Percentiles rank a stretch among this genome's conserved stretches.
These are phyloP conservation scores for Pleurotus tuber-regium DNA, from an alignment of 768 basidiomycete genomes.

Conservation along the genomic window DNA sequence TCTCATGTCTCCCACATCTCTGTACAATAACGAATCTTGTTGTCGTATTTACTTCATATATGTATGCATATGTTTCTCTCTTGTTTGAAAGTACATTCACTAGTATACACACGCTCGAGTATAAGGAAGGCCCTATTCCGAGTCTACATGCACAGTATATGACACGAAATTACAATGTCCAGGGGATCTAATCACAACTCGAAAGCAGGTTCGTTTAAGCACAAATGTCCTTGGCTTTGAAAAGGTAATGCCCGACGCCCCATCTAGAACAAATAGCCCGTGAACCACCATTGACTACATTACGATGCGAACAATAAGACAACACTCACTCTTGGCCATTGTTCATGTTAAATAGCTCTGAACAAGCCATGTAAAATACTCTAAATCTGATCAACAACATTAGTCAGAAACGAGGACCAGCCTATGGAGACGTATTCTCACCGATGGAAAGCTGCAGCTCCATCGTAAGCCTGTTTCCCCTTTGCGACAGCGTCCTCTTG, in stretches of 20 bases:
- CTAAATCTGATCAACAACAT: conserved; percentile 63
- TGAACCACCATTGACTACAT: conserved; percentile 4
- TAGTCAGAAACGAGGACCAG: too few relatives aligned
- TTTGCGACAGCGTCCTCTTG: conserved; percentile 30
- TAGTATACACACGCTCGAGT: too few relatives aligned
- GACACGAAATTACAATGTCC: neutral
- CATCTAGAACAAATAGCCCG: conserved; percentile 33
- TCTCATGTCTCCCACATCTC: neutral
- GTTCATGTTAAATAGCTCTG: conserved; percentile 64
- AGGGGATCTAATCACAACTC: neutral
- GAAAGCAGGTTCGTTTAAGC: neutral
- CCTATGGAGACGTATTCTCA: neutral
- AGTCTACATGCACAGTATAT: too few relatives aligned
- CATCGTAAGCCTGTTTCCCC: conserved; percentile 8
- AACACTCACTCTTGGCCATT: conserved; percentile 57
- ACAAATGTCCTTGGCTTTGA: conserved; percentile 30
- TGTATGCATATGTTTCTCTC: too few relatives aligned
- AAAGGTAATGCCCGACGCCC: conserved; percentile 57
- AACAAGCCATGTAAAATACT: conserved; percentile 71
- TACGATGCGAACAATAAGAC: conserved; percentile 3
- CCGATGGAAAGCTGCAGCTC: conserved; percentile 5
- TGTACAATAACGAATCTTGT: neutral
- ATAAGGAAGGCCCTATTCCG: too few relatives aligned
- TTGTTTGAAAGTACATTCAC: too few relatives aligned
- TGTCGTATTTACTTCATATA: neutral